phyloP scores from a whole-genome alignment of 768 basidiomycete species.

The Lentinula sp. region DNA sequence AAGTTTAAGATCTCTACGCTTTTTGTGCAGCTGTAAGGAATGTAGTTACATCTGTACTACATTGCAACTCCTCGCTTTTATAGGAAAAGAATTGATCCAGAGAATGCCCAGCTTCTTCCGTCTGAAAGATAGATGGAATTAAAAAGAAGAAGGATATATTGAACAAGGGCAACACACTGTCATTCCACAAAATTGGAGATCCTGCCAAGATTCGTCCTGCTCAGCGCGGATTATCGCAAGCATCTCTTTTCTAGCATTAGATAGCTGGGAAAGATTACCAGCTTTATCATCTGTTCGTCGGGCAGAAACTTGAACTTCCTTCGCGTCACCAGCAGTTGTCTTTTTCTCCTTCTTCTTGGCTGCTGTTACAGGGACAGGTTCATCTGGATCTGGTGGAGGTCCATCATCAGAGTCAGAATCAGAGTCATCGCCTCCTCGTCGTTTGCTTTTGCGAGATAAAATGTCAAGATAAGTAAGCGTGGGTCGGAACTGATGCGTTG shows the following conservation, averaged over 20 bases:
- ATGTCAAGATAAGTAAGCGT: constrained; percentile 77
- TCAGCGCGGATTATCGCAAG: constrained; percentile 65
- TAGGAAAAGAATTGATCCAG: constrained; percentile 64
- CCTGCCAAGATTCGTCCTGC: constrained; percentile 74
- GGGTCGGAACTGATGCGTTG: constrained; percentile 80
- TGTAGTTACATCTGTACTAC: constrained; percentile 47
- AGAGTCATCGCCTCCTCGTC: constrained; percentile 39
- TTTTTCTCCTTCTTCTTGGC: constrained; percentile 56
- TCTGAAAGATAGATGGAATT: constrained; percentile 31
- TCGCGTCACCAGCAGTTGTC: constrained; percentile 50
- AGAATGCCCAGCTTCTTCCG: constrained; percentile 45
- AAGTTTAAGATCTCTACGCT: constrained; percentile 24
- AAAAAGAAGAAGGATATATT: constrained; percentile 3
- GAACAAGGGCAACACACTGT: constrained; percentile 38
- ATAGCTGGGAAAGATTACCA: constrained; percentile 45
- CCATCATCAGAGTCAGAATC: constrained; percentile 78
- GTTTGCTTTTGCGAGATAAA: constrained; percentile 57
- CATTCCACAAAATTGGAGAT: constrained; percentile 58
- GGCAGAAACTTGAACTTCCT: constrained; percentile 74
- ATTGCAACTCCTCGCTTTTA: constrained; percentile 41
- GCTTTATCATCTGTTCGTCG: constrained; percentile 61
- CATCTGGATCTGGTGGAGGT: constrained; percentile 77
- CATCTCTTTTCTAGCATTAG: constrained; percentile 71
- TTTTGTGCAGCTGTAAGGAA: constrained; percentile 56
- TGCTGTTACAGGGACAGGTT: constrained; percentile 34